A percentile compares a stretch with the other conserved stretches of the same genome.
Conservation (phyloP, 208 protist genomes). For the Crithidia expoeki region DNA sequence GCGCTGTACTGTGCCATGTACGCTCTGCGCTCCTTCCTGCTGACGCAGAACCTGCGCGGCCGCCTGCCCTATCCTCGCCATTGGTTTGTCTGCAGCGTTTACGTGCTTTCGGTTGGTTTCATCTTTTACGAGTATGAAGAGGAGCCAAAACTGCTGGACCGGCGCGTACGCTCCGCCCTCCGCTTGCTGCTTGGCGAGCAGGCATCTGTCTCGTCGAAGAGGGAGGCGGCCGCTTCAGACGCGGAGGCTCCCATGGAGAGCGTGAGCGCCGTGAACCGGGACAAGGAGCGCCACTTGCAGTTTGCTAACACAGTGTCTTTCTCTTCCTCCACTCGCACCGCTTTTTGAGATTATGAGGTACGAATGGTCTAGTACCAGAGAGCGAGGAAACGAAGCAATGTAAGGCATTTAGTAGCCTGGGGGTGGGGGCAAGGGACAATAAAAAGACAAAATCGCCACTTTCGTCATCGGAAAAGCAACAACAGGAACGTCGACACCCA, state of each 20-base stretch:
- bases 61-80: constrained; percentile 77
- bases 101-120: constrained; percentile 74
- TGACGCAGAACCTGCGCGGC: constrained; percentile 78
- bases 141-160: constrained; percentile 65
- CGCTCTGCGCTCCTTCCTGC: constrained; percentile 76
- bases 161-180: constrained; percentile 55
- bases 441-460: no score
- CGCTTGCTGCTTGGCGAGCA: constrained; percentile 62
- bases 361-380: no score
- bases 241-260: constrained; percentile 9
- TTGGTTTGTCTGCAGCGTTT: constrained; percentile 68
- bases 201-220: constrained; percentile 1
- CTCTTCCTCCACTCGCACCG: constrained; percentile 17
- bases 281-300: constrained; percentile 27
- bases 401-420: no score
- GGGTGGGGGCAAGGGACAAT: no score
- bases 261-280: constrained; percentile 10
- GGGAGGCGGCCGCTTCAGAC: constrained; percentile 9
- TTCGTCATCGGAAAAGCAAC: background rate
- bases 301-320: constrained; percentile 30
- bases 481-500: no score
- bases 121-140: constrained; percentile 85
- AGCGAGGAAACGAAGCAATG: no score
- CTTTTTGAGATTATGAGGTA: background rate
- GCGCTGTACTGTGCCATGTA: constrained; percentile 85